phyloP scores from a whole-genome alignment of 148 eudicot genomes.

The Agrostemma githago region DNA sequence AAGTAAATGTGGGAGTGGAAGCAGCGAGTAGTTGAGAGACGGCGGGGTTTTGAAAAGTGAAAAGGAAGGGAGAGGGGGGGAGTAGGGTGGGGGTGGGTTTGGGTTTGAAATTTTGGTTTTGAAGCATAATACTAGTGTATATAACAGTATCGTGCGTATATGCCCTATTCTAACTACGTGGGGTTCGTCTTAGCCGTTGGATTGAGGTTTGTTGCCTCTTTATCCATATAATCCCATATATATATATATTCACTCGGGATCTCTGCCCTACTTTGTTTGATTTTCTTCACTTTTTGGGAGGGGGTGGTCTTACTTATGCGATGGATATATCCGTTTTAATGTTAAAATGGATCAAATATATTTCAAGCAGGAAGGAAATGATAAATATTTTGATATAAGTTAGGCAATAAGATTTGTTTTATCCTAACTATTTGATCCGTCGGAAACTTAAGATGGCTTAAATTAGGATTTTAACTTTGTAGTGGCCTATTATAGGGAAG shows the following conservation, averaged over 20 bases:
- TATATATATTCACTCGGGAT: background rate
- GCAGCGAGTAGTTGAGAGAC: slow-evolving; percentile 18
- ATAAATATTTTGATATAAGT: too few relatives aligned
- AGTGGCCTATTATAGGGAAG: too few relatives aligned
- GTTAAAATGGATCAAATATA: too few relatives aligned
- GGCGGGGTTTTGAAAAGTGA: slow-evolving; percentile 38
- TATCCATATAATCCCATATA: background rate
- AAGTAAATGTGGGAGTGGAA: background rate
- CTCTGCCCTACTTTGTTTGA: background rate
- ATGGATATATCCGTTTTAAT: too few relatives aligned
- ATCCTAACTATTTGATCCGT: too few relatives aligned
- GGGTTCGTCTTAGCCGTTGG: background rate
- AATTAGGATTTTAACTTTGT: too few relatives aligned
- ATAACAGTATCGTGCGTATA: too few relatives aligned
- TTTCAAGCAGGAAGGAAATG: too few relatives aligned
- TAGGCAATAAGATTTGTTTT: too few relatives aligned
- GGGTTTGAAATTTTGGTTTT: slow-evolving; percentile 26
- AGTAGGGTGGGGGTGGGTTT: slow-evolving; percentile 6
- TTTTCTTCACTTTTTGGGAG: background rate
- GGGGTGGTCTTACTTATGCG: background rate
- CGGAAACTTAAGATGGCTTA: too few relatives aligned
- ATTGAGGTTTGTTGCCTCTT: background rate
- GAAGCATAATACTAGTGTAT: background rate
- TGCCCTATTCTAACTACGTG: background rate
- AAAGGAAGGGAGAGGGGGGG: background rate